These are phyloP conservation scores for Solanum chilense DNA, from an alignment of 257 asterid genomes.

Conservation along the genomic window DNA sequence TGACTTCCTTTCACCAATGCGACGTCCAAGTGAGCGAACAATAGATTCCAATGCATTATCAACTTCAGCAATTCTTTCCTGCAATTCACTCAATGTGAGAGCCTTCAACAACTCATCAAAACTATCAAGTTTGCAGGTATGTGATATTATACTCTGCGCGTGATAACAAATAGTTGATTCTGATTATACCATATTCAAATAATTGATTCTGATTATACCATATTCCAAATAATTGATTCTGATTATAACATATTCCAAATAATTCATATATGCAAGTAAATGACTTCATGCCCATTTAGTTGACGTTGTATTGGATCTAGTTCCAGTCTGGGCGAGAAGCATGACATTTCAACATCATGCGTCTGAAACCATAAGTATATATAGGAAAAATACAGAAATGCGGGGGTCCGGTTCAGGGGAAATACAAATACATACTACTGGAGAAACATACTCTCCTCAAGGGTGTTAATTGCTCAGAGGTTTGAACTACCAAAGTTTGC, in stretches of 20 bases:
- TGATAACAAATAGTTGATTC: background rate
- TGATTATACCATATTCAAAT: background rate
- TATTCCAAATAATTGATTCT: background rate
- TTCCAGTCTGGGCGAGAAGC: background rate
- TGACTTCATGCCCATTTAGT: background rate
- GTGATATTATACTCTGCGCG: background rate
- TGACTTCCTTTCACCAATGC: constrained; percentile 38
- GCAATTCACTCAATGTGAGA: constrained; percentile 10
- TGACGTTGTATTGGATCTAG: background rate
- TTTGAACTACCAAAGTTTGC: background rate
- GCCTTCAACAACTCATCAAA: background rate
- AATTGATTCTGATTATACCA: background rate
- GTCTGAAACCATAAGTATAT: background rate
- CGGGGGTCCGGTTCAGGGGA: background rate
- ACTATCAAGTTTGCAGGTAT: background rate
- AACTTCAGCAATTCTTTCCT: constrained; percentile 41
- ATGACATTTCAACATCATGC: background rate
- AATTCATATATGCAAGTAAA: background rate
- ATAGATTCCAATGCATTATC: constrained; percentile 34
- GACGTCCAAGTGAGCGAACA: constrained; percentile 54
- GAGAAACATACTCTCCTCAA: background rate
- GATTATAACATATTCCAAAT: background rate
- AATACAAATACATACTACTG: background rate
- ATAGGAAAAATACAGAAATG: background rate
- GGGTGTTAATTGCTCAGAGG: background rate